Evolutionary conservation across 2,329 filamentous ascomycete genomes (phyloP).

Genomic region (Verticillium alfalfae): DNA sequence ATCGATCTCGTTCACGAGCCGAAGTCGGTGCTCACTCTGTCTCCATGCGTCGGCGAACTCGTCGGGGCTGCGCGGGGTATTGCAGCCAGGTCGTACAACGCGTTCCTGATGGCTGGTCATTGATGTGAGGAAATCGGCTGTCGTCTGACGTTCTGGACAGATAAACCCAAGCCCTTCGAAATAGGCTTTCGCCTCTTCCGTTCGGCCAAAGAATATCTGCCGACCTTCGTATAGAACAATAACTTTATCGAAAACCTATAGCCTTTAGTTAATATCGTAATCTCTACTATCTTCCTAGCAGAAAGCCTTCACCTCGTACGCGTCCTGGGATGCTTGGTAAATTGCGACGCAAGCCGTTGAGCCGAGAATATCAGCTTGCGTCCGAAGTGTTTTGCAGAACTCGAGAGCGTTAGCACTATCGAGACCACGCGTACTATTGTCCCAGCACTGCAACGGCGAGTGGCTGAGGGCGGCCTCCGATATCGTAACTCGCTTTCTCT

Average conservation of each 20-base stretch:
- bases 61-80: constrained; percentile 2
- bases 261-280: neutral
- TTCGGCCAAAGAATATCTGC: constrained; percentile 61
- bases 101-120: neutral
- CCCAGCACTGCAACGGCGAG: constrained; percentile 25
- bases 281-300: neutral
- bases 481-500: constrained; percentile 34
- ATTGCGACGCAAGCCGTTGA: constrained; percentile 55
- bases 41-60: constrained; percentile 7
- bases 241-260: constrained; percentile 57
- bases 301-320: constrained; percentile 23
- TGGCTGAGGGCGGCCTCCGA: constrained; percentile 22
- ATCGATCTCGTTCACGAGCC: constrained; percentile 3
- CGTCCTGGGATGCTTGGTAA: constrained; percentile 51
- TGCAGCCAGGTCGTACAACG: neutral
- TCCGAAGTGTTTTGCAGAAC: constrained; percentile 56
- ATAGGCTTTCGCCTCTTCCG: constrained; percentile 54
- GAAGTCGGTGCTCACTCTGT: neutral
- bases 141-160: constrained; percentile 30
- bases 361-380: constrained; percentile 53
- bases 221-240: constrained; percentile 61
- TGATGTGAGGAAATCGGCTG: neutral
- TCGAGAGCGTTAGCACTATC: constrained; percentile 63
- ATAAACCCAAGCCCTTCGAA: constrained; percentile 63
- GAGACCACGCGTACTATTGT: constrained; percentile 59